Conservation (phyloP, 2,329 filamentous ascomycete genomes). For the Microcyclosporella mali region DNA sequence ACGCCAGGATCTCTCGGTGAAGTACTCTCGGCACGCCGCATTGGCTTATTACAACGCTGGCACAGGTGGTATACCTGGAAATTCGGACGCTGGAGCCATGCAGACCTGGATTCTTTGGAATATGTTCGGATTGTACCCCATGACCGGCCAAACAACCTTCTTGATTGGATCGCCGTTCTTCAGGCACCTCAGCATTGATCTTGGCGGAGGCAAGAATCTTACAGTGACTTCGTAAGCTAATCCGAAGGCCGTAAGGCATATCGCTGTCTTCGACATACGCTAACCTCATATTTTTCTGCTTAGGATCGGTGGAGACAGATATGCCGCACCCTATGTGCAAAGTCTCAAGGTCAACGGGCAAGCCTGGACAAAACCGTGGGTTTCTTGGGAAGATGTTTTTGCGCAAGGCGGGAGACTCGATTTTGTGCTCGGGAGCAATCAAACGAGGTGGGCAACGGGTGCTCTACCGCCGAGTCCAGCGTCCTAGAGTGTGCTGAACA, state of each 20-base stretch:
- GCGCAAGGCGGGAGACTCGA: conserved; percentile 56
- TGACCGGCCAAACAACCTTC: conserved; percentile 58
- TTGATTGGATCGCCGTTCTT: conserved; percentile 52
- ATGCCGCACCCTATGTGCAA: conserved; percentile 53
- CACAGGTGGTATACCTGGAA: conserved; percentile 56
- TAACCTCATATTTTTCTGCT: too few relatives aligned
- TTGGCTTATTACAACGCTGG: conserved; percentile 53
- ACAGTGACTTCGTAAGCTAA: conserved; percentile 51
- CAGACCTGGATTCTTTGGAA: conserved; percentile 64
- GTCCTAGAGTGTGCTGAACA: background rate
- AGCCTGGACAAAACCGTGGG: conserved; percentile 57
- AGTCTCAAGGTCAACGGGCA: conserved; percentile 58
- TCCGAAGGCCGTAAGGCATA: too few relatives aligned
- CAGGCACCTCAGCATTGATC: conserved; percentile 50
- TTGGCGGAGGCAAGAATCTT: conserved; percentile 51
- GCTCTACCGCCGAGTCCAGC: conserved; percentile 45
- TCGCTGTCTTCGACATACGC: too few relatives aligned
- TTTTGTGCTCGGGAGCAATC: conserved; percentile 53
- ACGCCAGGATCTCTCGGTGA: conserved; percentile 45
- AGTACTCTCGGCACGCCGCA: conserved; percentile 53
- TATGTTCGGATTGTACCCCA: conserved; percentile 61
- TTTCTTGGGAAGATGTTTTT: conserved; percentile 63
- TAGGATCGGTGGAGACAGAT: conserved; percentile 45
- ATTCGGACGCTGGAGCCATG: conserved; percentile 66
- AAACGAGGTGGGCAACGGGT: conserved; percentile 54